These are phyloP conservation scores for Diacronema lutheri DNA, from an alignment of 78 protist genomes.

Conservation along the genomic window DNA sequence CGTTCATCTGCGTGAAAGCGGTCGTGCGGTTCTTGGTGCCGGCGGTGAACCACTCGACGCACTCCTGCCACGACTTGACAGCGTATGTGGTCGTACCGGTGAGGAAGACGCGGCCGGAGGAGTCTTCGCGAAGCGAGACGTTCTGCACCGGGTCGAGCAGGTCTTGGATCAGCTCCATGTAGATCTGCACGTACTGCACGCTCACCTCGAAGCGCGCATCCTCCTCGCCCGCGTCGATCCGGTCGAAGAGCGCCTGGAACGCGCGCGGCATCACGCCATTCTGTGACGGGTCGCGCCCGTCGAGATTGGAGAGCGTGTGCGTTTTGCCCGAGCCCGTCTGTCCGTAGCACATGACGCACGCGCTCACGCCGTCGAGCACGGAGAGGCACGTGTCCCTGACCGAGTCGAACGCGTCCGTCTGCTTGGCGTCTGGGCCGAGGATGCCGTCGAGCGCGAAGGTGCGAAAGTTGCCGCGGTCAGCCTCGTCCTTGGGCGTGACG, in stretches of 20 bases:
- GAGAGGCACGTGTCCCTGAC: not conserved
- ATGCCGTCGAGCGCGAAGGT: not conserved
- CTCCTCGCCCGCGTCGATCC: not conserved
- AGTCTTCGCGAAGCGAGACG: too few relatives aligned
- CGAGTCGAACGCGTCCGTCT: not conserved
- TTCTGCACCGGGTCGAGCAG: too few relatives aligned
- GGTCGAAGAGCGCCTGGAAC: conserved; percentile 17
- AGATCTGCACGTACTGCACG: not conserved
- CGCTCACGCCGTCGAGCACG: not conserved
- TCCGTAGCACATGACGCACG: conserved; percentile 61
- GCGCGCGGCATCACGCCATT: conserved; percentile 33
- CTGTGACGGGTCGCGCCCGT: not conserved
- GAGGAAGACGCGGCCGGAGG: conserved; percentile 37
- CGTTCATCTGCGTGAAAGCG: conserved; percentile 32
- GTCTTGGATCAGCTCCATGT: too few relatives aligned
- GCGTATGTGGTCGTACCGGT: conserved; percentile 1
- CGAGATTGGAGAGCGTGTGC: conserved; percentile 37
- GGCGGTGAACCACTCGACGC: not conserved
- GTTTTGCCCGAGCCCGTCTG: conserved; percentile 79
- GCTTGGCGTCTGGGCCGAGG: not conserved
- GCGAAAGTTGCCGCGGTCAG: too few relatives aligned
- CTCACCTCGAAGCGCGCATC: too few relatives aligned
- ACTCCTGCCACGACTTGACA: not conserved
- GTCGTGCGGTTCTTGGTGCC: conserved; percentile 26
- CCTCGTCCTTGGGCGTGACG: not conserved